Evolutionary conservation across 2,329 filamentous ascomycete genomes (phyloP), one percentile per base, ranked within the genome.

Genomic region (Aurifilum marmelostoma): DNA sequence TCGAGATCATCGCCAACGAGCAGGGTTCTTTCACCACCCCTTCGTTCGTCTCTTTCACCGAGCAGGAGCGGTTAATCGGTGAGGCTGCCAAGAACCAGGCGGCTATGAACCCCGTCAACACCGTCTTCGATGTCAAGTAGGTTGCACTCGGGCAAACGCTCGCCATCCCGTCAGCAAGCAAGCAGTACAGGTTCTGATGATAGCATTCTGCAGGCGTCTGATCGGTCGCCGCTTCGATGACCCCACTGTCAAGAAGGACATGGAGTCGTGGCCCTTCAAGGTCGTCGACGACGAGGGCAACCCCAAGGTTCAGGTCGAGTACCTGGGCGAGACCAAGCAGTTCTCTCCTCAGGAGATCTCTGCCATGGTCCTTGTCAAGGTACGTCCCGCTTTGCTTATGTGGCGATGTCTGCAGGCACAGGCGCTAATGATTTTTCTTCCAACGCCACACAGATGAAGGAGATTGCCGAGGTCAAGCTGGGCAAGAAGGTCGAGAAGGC

Each of bases 1-100:
- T 98, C 83, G 96, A 99, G 85, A 99, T 99, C 89, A 97, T 98
- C 83, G 95, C 95, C 91, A 98, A 98, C 87, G 95, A 98, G 89
- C 95, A 98, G 91, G 95, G 95, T 89, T 94, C 90, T 86, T 97
- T 97, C 87, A 98, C 96, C 80, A 98, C 96, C 74, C 96, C 96
- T 76, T 98, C 96, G 69, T 99, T 97, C 88, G 96, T 99, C 81
- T 97, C 93, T 78, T 99, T 99, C 90, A 97, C 94, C 81, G 91
- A 95, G 79, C 93, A 97, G 87, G 96, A 99, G 89, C 94, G 96
- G 84, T 87, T 99, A 85, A 98, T 98, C 80, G 96, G 96, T 88
- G 96, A 98, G 89, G 95, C 96, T 72, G 96, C 96, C 80, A 99
- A 98, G 92, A 99, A 99, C 89, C 94, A 97, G 90, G 96, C 95